These are phyloP conservation scores for Quercus aquifolioides DNA, from an alignment of 306 rosid genomes.

Conservation along the genomic window DNA sequence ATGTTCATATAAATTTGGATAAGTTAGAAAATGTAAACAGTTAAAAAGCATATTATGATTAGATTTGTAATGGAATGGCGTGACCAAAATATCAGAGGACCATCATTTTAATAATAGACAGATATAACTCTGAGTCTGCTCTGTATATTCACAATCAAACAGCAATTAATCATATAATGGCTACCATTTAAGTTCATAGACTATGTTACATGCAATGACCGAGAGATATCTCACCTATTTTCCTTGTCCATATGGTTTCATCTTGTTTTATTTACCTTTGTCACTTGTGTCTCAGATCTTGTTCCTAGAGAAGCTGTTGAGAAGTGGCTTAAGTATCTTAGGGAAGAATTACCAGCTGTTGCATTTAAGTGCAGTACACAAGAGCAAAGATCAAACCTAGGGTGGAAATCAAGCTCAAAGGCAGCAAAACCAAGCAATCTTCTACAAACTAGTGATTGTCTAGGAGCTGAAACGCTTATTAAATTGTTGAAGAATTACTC, in stretches of 20 bases:
- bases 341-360: slow-evolving; percentile 96
- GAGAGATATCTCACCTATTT: background rate
- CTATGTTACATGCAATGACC: background rate
- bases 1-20: background rate
- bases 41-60: background rate
- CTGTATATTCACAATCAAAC: background rate
- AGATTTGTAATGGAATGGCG: background rate
- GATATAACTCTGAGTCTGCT: background rate
- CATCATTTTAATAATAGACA: background rate
- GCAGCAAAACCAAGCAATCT: slow-evolving; percentile 55
- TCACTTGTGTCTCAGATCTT: slow-evolving; percentile 60
- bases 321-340: slow-evolving; percentile 89
- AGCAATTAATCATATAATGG: background rate
- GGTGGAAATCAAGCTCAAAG: slow-evolving; percentile 84
- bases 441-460: slow-evolving; percentile 86
- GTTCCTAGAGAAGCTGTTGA: slow-evolving; percentile 89
- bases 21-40: background rate
- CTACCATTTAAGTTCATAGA: background rate
- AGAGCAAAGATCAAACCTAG: slow-evolving; percentile 86
- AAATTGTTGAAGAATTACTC: slow-evolving; percentile 94
- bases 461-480: slow-evolving; percentile 91
- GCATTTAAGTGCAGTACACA: slow-evolving; percentile 98
- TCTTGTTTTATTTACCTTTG: slow-evolving; percentile 7
- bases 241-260: background rate
- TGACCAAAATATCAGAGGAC: background rate